Conservation (phyloP, 2,329 filamentous ascomycete genomes). For the Botrytis galanthina region DNA sequence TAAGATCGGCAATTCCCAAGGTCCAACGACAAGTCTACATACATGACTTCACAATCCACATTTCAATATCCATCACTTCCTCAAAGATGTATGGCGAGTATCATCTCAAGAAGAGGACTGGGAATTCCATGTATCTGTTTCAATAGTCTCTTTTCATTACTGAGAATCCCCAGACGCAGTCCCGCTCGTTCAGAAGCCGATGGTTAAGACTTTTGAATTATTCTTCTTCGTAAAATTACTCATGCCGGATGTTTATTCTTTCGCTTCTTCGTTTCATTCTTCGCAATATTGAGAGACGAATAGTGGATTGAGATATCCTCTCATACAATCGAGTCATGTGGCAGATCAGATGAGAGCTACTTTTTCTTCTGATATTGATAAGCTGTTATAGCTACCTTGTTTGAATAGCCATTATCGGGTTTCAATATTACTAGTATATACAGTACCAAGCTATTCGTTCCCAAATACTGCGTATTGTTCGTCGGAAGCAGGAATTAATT, state of each 20-base stretch:
- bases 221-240: not conserved
- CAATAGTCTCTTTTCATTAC: not conserved
- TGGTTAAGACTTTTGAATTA: not conserved
- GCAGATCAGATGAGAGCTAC: not conserved
- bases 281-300: not conserved
- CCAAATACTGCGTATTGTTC: not conserved
- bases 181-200: not conserved
- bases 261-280: not conserved
- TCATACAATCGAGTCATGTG: not conserved
- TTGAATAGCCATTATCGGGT: too few relatives aligned
- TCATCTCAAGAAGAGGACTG: not conserved
- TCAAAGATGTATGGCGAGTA: not conserved
- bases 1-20: not conserved
- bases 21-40: not conserved
- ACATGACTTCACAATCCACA: not conserved
- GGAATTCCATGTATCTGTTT: not conserved
- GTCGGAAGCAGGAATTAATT: not conserved
- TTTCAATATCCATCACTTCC: not conserved
- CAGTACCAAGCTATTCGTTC: not conserved
- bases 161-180: not conserved
- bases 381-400: too few relatives aligned
- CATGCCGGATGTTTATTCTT: not conserved
- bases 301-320: not conserved
- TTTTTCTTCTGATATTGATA: not conserved
- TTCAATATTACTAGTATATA: not conserved